Base-by-base conservation (phyloP, 2,329 filamentous ascomycete species). In the Basipetospora chlamydospora region DNA sequence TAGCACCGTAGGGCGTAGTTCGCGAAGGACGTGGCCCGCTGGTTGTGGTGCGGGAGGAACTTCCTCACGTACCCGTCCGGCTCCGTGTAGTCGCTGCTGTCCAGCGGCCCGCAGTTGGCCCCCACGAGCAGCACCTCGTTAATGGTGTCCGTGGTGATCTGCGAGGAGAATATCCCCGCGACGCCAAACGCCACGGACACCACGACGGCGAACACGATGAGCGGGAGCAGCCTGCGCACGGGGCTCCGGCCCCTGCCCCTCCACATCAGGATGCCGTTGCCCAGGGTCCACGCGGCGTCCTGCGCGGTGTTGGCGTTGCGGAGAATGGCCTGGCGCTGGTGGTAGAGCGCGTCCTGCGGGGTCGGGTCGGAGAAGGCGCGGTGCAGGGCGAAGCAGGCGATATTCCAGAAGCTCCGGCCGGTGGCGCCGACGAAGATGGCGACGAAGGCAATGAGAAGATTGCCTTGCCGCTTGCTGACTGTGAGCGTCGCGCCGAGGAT, bases 401-500 rank as follows among this genome's bases (percentile, higher is more conserved):
- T 34, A 2, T 39, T 35, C 48, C 49, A 53, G 16, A 46, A 23
- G 2, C 44, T 29, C 0, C 41, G 38, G 0, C 48, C 46, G 3
- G 48, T 39, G 11, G 51, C 22, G 2, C 42, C 43, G 11, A 54
- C 43, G 37, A 57, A 57, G 11, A 53, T 46, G 10, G 56, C 52
- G 1, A 55, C 23, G 36, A 56, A 56, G 5, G 53, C 51, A 17
- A 54, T 50, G 12, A 58, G 39, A 2, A 58, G 34, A n/a, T 44
- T 49, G 5, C 50, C 56, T 32, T 54, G 43, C 2, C 40, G 38
- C 5, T 43, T 42, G 1, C 38, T 46, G 1, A 57, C 41, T 1
- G 56, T 59, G 11, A 57, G 38, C 0, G 55, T 59, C 3, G 46
- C 28, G 2, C 56, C 55, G 3, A 44, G 26, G 5, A 56, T 39